Base-by-base conservation (phyloP, 129 eudicot species). In the Silybum marianum region DNA sequence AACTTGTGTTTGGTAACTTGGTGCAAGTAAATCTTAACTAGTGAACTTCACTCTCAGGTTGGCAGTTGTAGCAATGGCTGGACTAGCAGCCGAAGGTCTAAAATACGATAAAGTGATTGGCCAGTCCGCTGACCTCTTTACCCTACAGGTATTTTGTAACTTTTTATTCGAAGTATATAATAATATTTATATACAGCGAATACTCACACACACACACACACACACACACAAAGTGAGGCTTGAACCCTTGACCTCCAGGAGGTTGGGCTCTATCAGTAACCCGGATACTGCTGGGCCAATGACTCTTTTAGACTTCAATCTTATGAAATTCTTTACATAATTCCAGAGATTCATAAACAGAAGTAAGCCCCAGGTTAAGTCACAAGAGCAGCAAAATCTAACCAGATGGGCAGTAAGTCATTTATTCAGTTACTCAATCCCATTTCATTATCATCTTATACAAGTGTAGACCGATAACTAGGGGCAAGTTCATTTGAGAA, bases 11-110 rank as follows among this genome's bases (percentile, higher is more conserved):
- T n/a, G n/a, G n/a, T n/a, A n/a, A n/a, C n/a, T n/a, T n/a, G n/a
- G n/a, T n/a, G n/a, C 30, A 28, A 28, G 30, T 28, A 28, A 28
- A 28, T 28, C 30, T 28, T 32, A 51, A 39, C 30, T 62, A 28
- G 62, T 22, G 19, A 74, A 66, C 32, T 32, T 79, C 42, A 75
- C 72, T 77, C 42, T 60, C 88, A 95, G 99, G 90, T 84, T 95
- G 87, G 98, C 99, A n/a, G 98, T 93, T 71, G 99, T 95, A 24
- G 94, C 99, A 26, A 95, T 95, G 99, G 99, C 98, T 79, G 99
- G 99, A 87, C 83, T 95, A 67, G 98, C 99, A n/a, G 98, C 99
- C 46, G 99, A 95, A 90, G 99, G 99, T 87, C 86, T 93, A 26
- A 81, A 90, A 83, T 95, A 90, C 9, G 99, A 95, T 74, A 95